Percentiles rank a stretch among this genome's conserved stretches.
Evolutionary conservation across 768 basidiomycete species (phyloP).

Genomic region (Pleurotus tuoliensis): DNA sequence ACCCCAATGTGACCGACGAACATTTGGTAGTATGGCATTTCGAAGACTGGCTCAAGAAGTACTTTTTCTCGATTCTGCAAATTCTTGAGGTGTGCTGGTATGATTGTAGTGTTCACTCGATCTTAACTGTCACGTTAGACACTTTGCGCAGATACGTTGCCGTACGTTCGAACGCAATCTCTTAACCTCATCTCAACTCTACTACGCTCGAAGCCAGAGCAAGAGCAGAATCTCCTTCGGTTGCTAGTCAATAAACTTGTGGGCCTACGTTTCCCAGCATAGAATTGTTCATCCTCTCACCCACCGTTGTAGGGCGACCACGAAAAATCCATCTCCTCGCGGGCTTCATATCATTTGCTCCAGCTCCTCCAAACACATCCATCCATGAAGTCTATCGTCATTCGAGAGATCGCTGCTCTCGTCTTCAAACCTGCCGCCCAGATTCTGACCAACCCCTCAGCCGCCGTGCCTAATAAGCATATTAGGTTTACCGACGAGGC

Average conservation of each 20-base stretch:
- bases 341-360: constrained; percentile 85
- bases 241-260: constrained; percentile 94
- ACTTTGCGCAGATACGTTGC: constrained; percentile 78
- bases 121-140: constrained; percentile 36
- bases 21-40: constrained; percentile 84
- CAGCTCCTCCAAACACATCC: constrained; percentile 90
- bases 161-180: constrained; percentile 85
- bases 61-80: constrained; percentile 89
- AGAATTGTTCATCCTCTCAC: too few species aligned
- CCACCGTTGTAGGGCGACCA: constrained; percentile 67
- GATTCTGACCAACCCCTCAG: constrained; percentile 27
- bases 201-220: constrained; percentile 88
- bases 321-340: constrained; percentile 82
- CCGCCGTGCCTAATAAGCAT: constrained; percentile 40
- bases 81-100: constrained; percentile 68
- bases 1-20: constrained; percentile 61
- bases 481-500: constrained; percentile 48
- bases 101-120: background rate
- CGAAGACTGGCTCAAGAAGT: constrained; percentile 98
- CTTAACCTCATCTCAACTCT: constrained; percentile 75
- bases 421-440: constrained; percentile 57
- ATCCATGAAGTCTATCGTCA: constrained; percentile 85
- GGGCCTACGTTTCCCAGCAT: background rate
- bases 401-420: constrained; percentile 80
- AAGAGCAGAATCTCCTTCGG: constrained; percentile 93